A percentile compares a stretch with the other conserved stretches of the same genome.
Evolutionary conservation across 2,329 filamentous ascomycete genomes (phyloP).

Genomic region (Talaromyces sp.): DNA sequence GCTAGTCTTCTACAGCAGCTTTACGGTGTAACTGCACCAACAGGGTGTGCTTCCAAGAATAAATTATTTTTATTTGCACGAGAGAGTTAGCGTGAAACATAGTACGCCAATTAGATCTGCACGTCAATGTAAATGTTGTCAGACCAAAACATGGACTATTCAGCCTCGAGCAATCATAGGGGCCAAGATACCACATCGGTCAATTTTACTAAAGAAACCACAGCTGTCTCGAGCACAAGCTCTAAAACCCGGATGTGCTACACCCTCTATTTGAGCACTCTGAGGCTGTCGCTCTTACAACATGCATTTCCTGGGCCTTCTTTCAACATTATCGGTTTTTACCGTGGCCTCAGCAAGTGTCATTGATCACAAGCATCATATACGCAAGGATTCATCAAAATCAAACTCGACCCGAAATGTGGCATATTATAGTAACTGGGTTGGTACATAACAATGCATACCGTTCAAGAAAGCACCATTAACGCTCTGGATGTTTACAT

Average conservation of each 20-base stretch:
- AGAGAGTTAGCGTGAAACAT: background rate
- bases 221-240: background rate
- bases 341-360: slow-evolving; percentile 1
- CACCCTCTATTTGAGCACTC: background rate
- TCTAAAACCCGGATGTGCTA: background rate
- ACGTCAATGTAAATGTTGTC: background rate
- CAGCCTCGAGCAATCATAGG: background rate
- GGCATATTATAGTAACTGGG: slow-evolving; percentile 3
- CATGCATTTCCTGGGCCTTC: background rate
- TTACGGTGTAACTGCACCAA: background rate
- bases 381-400: background rate
- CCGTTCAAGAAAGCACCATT: background rate
- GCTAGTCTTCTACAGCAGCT: background rate
- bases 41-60: background rate
- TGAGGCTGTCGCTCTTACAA: background rate
- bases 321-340: background rate
- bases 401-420: background rate
- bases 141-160: background rate
- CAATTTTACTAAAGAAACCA: background rate
- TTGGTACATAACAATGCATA: background rate
- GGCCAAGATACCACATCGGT: background rate
- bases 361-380: background rate
- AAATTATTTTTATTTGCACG: background rate
- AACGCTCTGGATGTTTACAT: background rate
- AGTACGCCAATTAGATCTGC: background rate